A percentile compares a stretch with the other conserved stretches of the same genome.
These are phyloP conservation scores for Thuja plicata DNA, from an alignment of 83 land plant genomes.

Conservation along the genomic window DNA sequence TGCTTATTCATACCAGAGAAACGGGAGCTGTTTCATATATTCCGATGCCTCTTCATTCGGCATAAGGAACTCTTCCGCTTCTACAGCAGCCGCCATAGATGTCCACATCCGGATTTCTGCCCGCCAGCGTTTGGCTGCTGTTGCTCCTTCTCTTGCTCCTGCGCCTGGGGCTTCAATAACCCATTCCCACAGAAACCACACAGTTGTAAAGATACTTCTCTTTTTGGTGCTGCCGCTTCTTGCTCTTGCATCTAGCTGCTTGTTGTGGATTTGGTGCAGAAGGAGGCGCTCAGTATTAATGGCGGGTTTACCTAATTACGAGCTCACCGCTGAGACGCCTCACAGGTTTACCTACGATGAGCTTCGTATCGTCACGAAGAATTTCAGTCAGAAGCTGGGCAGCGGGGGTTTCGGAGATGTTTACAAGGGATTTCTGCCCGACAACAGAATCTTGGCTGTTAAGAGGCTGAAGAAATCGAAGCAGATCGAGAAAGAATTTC, in stretches of 20 bases:
- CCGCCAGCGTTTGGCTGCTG: not conserved
- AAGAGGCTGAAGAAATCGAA: slow-evolving; percentile 24
- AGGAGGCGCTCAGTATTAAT: not conserved
- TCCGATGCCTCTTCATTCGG: not conserved
- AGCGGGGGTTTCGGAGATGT: slow-evolving; percentile 19
- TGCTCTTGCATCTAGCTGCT: not conserved
- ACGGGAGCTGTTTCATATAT: not conserved
- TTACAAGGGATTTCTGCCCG: slow-evolving; percentile 13
- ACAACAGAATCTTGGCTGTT: slow-evolving; percentile 22
- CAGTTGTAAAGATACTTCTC: not conserved
- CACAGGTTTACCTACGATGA: slow-evolving; percentile 9
- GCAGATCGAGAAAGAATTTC: slow-evolving; percentile 22
- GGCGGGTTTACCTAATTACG: not conserved
- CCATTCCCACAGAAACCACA: not conserved
- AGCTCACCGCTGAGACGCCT: slow-evolving; percentile 7
- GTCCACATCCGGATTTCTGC: not conserved
- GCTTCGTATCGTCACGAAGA: slow-evolving; percentile 16
- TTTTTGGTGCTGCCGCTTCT: not conserved
- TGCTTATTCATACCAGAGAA: not conserved
- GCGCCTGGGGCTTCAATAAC: not conserved
- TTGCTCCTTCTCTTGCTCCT: not conserved
- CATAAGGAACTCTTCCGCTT: not conserved
- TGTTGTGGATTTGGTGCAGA: not conserved
- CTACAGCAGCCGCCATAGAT: not conserved
- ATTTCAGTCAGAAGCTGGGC: slow-evolving; percentile 19